These are phyloP conservation scores for Poteriospumella lacustris DNA, from an alignment of 108 stramenopile genomes.

Conservation along the genomic window DNA sequence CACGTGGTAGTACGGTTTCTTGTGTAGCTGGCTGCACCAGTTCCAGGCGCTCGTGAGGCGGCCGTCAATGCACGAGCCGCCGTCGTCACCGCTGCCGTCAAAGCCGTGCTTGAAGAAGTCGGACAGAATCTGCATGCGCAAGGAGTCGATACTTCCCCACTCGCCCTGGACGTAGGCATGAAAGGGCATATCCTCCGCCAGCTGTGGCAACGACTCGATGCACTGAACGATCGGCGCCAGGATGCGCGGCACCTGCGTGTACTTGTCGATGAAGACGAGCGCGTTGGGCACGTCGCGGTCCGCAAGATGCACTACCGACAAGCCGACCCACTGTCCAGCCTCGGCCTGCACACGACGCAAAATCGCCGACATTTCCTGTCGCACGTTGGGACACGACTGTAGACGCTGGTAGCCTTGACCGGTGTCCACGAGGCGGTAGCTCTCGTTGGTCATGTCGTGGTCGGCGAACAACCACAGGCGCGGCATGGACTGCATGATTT, in stretches of 20 bases:
- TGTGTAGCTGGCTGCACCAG: slow-evolving; percentile 68
- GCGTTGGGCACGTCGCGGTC: slow-evolving; percentile 81
- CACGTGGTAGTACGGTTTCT: slow-evolving; percentile 68
- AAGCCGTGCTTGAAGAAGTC: slow-evolving; percentile 82
- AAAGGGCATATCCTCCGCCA: slow-evolving; percentile 53
- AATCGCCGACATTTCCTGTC: slow-evolving; percentile 62
- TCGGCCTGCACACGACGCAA: slow-evolving; percentile 56
- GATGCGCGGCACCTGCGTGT: slow-evolving; percentile 78
- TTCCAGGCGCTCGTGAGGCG: slow-evolving; percentile 74
- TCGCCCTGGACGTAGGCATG: slow-evolving; percentile 54
- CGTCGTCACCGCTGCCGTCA: slow-evolving; percentile 78
- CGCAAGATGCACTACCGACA: slow-evolving; percentile 73
- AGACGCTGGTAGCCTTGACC: slow-evolving; percentile 78
- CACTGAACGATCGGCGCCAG: slow-evolving; percentile 61
- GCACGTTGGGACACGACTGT: slow-evolving; percentile 64
- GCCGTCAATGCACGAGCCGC: slow-evolving; percentile 79
- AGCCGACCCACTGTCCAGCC: slow-evolving; percentile 71
- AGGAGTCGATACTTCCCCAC: slow-evolving; percentile 52
- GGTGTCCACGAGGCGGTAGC: slow-evolving; percentile 68
- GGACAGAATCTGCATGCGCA: slow-evolving; percentile 61
- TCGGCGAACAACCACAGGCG: slow-evolving; percentile 65
- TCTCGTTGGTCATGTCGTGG: slow-evolving; percentile 36
- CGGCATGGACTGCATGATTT: slow-evolving; percentile 70
- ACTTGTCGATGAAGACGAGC: slow-evolving; percentile 81
- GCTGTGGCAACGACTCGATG: slow-evolving; percentile 51